A percentile compares a stretch with the other conserved stretches of the same genome.
Conservation (phyloP, 2,329 filamentous ascomycete species). For the Tolypocladium pustulatum region DNA sequence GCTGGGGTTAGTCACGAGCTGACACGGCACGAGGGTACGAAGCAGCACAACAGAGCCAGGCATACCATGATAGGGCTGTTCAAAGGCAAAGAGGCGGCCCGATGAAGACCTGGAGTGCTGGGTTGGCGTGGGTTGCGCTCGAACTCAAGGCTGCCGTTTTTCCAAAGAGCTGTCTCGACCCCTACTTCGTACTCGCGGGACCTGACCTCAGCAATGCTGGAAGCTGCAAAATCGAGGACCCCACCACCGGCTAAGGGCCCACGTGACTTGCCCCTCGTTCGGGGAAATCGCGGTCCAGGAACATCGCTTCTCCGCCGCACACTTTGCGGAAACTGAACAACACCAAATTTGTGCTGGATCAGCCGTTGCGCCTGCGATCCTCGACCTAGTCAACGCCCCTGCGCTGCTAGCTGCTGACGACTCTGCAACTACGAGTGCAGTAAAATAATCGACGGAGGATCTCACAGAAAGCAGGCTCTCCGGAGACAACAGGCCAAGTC, state of each 20-base stretch:
- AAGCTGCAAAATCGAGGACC: conserved; percentile 2
- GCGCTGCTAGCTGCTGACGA: neutral
- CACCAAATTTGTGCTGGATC: conserved; percentile 26
- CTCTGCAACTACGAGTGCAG: neutral
- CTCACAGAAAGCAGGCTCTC: neutral
- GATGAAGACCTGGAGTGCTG: neutral
- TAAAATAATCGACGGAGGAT: neutral
- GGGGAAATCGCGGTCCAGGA: conserved; percentile 19
- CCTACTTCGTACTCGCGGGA: neutral
- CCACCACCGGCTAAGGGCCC: conserved; percentile 7
- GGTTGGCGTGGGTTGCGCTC: neutral
- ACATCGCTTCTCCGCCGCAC: conserved; percentile 30
- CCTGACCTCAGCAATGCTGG: neutral
- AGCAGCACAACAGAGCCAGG: neutral
- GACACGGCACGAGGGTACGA: too few species aligned
- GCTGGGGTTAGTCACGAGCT: conserved; percentile 7
- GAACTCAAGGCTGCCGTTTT: neutral
- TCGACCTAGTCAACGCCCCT: neutral
- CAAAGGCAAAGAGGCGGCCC: neutral
- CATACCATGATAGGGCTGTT: neutral
- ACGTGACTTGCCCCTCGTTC: conserved; percentile 32
- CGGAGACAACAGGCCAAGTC: neutral
- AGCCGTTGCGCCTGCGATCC: neutral
- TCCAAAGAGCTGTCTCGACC: neutral
- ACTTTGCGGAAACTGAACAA: conserved; percentile 26